Percentiles rank a stretch among this genome's conserved stretches.
These are phyloP conservation scores for Myxozyma nipponensis DNA, from an alignment of 805 yeast genomes.

Conservation along the genomic window DNA sequence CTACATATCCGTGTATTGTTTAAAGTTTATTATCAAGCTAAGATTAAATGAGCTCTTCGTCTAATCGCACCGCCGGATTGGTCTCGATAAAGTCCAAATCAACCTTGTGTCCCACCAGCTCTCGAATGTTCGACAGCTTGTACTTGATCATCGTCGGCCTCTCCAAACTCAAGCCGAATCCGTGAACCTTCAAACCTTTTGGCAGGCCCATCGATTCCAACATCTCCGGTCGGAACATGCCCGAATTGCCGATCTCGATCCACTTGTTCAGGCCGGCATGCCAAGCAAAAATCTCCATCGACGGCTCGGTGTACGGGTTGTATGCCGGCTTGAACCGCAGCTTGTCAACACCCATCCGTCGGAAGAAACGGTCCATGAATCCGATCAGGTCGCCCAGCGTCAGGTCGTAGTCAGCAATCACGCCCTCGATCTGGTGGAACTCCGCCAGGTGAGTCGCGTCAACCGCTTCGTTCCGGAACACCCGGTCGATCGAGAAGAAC, in stretches of 20 bases:
- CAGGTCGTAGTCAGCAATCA: constrained; percentile 89
- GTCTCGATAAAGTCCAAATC: constrained; percentile 88
- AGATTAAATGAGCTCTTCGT: constrained; percentile 49
- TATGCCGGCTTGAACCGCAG: constrained; percentile 98
- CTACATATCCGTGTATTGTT: too few relatives aligned
- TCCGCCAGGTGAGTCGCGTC: constrained; percentile 99
- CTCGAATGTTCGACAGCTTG: constrained; percentile 93
- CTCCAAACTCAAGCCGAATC: constrained; percentile 96
- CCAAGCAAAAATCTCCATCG: constrained; percentile 95
- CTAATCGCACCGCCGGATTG: constrained; percentile 97
- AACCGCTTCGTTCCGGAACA: constrained; percentile 98
- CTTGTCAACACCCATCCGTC: constrained; percentile 93
- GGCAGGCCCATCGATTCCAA: constrained; percentile 98
- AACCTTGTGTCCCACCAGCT: constrained; percentile 94
- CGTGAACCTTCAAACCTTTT: constrained; percentile 85
- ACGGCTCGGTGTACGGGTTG: constrained; percentile 99
- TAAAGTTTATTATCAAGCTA: too few relatives aligned
- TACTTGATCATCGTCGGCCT: constrained; percentile 99
- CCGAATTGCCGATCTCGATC: constrained; percentile 99
- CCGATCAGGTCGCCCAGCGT: constrained; percentile 96
- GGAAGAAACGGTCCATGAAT: constrained; percentile 95
- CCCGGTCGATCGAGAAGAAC: constrained; percentile 94
- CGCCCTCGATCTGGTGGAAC: constrained; percentile 99
- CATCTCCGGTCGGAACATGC: constrained; percentile 99
- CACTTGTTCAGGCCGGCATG: constrained; percentile 91